phyloP scores from a whole-genome alignment of 192 early-diverging fungal genomes.

The Spizellomyces punctatus region DNA sequence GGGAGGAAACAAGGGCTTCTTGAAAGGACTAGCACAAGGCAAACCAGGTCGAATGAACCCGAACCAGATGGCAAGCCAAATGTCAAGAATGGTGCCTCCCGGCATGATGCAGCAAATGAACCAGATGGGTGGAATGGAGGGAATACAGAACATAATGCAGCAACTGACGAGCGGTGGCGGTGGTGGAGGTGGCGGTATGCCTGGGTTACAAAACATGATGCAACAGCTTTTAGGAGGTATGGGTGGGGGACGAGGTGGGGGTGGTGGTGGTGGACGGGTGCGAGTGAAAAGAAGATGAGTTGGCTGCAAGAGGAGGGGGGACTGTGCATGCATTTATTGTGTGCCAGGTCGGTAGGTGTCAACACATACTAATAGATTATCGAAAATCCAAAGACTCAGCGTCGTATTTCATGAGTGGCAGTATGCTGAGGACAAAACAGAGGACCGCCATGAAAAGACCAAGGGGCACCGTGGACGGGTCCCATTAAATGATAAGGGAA shows the following conservation, averaged over 20 bases:
- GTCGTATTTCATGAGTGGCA: no score
- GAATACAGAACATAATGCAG: slow-evolving; percentile 84
- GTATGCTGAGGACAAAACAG: no score
- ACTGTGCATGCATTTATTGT: no score
- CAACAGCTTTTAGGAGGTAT: slow-evolving; percentile 61
- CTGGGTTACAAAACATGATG: slow-evolving; percentile 78
- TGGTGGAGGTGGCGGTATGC: slow-evolving; percentile 57
- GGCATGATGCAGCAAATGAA: slow-evolving; percentile 84
- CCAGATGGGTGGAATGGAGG: slow-evolving; percentile 74
- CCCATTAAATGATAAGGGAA: no score
- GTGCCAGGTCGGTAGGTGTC: no score
- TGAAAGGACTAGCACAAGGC: slow-evolving; percentile 63
- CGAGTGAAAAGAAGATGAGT: slow-evolving; percentile 26
- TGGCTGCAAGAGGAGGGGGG: not conserved
- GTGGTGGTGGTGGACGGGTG: slow-evolving; percentile 16
- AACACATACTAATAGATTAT: no score
- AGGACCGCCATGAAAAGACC: no score
- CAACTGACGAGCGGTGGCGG: slow-evolving; percentile 62
- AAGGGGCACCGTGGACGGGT: no score
- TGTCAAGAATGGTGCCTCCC: slow-evolving; percentile 28
- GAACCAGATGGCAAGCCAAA: slow-evolving; percentile 53
- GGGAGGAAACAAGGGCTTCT: slow-evolving; percentile 86
- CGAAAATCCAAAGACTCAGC: no score
- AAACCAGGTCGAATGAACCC: slow-evolving; percentile 23
- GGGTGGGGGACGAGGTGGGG: slow-evolving; percentile 21